A percentile compares a stretch with the other conserved stretches of the same genome.
Evolutionary conservation across 805 yeast genomes (phyloP).

Genomic region (Teunomyces funiuensis): DNA sequence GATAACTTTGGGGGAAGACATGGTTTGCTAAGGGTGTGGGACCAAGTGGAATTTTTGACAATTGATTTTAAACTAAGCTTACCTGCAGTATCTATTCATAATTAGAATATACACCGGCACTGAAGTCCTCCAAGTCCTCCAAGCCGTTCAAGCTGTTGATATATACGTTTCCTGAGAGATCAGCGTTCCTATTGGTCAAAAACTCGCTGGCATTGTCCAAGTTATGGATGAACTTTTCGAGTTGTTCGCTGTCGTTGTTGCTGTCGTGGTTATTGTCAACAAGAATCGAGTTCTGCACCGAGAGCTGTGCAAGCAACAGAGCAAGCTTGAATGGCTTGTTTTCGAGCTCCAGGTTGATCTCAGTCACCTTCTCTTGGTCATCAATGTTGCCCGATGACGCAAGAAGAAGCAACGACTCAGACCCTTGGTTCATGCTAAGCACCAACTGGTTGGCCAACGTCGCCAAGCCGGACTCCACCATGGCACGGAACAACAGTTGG

Average conservation of each 20-base stretch:
- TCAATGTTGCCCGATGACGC: constrained; percentile 13
- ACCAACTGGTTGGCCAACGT: constrained; percentile 36
- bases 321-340: constrained; percentile 53
- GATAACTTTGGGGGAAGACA: constrained; percentile 42
- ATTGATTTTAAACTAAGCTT: no score
- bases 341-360: constrained; percentile 10
- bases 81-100: constrained; percentile 38
- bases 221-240: constrained; percentile 38
- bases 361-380: constrained; percentile 19
- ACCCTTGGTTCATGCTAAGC: constrained; percentile 23
- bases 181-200: constrained; percentile 12
- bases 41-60: no score
- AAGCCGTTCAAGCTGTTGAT: constrained; percentile 36
- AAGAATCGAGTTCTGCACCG: constrained; percentile 61
- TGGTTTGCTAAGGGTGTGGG: constrained; percentile 4
- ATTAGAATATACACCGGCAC: constrained; percentile 88
- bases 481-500: constrained; percentile 27
- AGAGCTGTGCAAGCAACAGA: constrained; percentile 63
- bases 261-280: constrained; percentile 37
- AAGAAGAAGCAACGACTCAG: constrained; percentile 9
- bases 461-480: constrained; percentile 34
- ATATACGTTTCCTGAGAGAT: constrained; percentile 39
- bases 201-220: constrained; percentile 28
- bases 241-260: neutral
- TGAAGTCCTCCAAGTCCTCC: constrained; percentile 76